phyloP scores from a whole-genome alignment of 306 rosid genomes.

The Trifolium pratense region DNA sequence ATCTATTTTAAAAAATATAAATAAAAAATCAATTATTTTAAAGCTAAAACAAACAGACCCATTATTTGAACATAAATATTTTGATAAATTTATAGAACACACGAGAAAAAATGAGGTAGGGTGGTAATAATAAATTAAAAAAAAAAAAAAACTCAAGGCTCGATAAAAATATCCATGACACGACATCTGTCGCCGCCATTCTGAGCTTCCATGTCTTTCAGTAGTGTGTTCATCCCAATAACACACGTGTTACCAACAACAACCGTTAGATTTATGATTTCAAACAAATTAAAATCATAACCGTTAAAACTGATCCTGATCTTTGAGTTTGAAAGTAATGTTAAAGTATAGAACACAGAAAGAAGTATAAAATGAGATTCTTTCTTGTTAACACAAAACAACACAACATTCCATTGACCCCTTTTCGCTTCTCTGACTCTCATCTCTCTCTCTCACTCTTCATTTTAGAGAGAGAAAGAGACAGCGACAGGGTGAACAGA shows the following conservation, averaged over 20 bases:
- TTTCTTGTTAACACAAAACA: not conserved
- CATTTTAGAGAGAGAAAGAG: constrained; percentile 25
- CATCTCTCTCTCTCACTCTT: not conserved
- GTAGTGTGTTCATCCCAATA: not conserved
- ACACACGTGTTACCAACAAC: not conserved
- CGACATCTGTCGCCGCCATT: constrained; percentile 30
- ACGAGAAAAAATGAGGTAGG: too few species aligned
- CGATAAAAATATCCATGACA: not conserved
- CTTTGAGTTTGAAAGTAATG: constrained; percentile 12
- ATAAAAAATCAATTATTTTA: too few species aligned
- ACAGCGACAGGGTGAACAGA: not conserved
- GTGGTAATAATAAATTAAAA: too few species aligned
- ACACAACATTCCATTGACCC: constrained; percentile 40
- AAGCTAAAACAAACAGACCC: too few species aligned
- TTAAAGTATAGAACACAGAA: not conserved
- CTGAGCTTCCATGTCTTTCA: constrained; percentile 3
- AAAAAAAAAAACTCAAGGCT: not conserved
- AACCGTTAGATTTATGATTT: not conserved
- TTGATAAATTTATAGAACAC: too few species aligned
- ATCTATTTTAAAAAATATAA: too few species aligned
- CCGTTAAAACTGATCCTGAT: constrained; percentile 20
- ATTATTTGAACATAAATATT: too few species aligned
- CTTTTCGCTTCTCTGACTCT: constrained; percentile 42
- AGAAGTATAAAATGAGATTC: constrained; percentile 19
- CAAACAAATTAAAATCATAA: not conserved